Evolutionary conservation across 192 early-diverging fungal genomes (phyloP).

Genomic region (Phycomyces nitens): DNA sequence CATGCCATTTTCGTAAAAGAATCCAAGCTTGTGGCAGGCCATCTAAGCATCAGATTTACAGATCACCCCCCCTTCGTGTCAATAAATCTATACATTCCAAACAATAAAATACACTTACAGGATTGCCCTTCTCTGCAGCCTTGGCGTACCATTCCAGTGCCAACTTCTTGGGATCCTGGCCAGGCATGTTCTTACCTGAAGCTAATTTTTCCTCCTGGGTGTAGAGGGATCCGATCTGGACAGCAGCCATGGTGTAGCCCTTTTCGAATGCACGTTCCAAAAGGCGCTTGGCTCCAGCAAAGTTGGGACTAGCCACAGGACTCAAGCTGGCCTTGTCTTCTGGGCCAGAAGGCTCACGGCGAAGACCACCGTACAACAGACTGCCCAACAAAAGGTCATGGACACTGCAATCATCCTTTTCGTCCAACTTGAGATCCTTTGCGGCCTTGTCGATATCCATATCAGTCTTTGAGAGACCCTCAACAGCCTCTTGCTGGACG

Average conservation of each 20-base stretch:
- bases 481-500: conserved; percentile 46
- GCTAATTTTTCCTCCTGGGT: conserved; percentile 46
- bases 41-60: no score
- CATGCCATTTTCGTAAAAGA: conserved; percentile 46
- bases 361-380: conserved; percentile 42
- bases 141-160: conserved; percentile 45
- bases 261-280: conserved; percentile 47
- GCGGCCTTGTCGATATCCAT: conserved; percentile 47
- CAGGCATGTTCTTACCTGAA: conserved; percentile 40
- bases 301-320: conserved; percentile 44
- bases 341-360: conserved; percentile 26
- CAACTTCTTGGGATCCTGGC: conserved; percentile 44
- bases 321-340: conserved; percentile 33
- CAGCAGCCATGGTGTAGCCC: conserved; percentile 50
- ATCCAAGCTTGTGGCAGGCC: conserved; percentile 50
- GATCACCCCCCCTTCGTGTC: not conserved
- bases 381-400: conserved; percentile 44
- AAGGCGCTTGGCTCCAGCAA: conserved; percentile 41
- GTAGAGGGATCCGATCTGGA: conserved; percentile 49
- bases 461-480: conserved; percentile 33
- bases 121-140: conserved; percentile 44
- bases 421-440: conserved; percentile 30
- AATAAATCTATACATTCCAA: no score
- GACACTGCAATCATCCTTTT: conserved; percentile 29
- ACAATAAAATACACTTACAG: conserved; percentile 37